phyloP scores from a whole-genome alignment of 441 rosid species.

The Eruca vesicaria region DNA sequence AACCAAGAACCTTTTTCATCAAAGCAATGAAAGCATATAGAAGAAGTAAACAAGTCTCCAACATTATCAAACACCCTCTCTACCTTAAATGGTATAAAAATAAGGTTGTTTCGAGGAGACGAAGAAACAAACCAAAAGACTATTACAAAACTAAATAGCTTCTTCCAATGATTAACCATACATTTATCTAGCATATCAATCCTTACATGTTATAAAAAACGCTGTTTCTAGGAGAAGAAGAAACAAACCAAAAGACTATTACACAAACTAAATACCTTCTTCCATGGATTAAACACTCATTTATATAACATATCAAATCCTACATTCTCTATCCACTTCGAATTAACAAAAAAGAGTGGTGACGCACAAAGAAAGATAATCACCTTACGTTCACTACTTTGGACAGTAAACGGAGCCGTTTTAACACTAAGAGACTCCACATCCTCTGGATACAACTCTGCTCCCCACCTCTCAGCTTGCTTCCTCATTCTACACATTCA shows the following conservation, averaged over 20 bases:
- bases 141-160: neutral
- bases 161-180: neutral
- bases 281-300: neutral
- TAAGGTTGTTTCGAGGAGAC: neutral
- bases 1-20: neutral
- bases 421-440: constrained; percentile 74
- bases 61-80: neutral
- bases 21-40: neutral
- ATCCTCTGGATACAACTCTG: constrained; percentile 88
- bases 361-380: constrained; percentile 27
- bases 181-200: neutral
- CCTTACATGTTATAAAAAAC: neutral
- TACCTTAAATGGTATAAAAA: neutral
- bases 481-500: constrained; percentile 65
- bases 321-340: neutral
- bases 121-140: neutral
- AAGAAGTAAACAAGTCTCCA: neutral
- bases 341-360: neutral
- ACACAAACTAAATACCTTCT: neutral
- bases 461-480: constrained; percentile 99
- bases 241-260: neutral
- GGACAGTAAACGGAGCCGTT: constrained; percentile 71
- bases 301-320: neutral
- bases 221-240: neutral
- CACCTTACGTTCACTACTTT: constrained; percentile 90